Evolutionary conservation across 176 grass and related monocot species (phyloP).

Genomic region (Rhipidocladum racemiflorum): DNA sequence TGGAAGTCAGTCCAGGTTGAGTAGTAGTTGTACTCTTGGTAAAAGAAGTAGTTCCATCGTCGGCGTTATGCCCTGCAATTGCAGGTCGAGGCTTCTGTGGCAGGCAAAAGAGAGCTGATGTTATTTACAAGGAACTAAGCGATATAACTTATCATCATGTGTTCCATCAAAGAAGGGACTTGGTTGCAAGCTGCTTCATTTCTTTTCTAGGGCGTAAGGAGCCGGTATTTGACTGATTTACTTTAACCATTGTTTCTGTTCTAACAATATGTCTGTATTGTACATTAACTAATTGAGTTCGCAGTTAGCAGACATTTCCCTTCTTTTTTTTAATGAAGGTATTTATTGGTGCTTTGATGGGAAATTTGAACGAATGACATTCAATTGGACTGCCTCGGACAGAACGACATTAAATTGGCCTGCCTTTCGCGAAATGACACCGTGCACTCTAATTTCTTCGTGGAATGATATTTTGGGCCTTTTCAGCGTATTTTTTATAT

Average conservation of each 20-base stretch:
- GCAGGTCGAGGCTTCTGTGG: conserved; percentile 25
- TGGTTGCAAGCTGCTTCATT: conserved; percentile 8
- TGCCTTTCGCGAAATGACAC: too few relatives aligned
- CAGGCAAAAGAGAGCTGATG: background rate
- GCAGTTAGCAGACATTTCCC: background rate
- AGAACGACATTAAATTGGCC: too few relatives aligned
- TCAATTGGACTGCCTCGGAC: too few relatives aligned
- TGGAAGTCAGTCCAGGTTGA: conserved; percentile 16
- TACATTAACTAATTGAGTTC: conserved; percentile 23
- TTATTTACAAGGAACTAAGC: background rate
- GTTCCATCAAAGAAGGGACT: background rate
- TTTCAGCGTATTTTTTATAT: too few relatives aligned
- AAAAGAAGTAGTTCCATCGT: background rate
- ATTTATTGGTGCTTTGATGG: background rate
- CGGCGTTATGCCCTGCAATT: background rate
- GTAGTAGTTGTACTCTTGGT: conserved; percentile 24
- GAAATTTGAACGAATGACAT: too few relatives aligned
- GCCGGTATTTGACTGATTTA: conserved; percentile 23
- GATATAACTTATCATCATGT: background rate
- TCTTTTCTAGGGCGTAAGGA: background rate
- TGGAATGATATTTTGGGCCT: too few relatives aligned
- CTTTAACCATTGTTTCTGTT: conserved; percentile 29
- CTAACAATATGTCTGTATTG: conserved; percentile 19
- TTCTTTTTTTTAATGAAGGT: background rate
- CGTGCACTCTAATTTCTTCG: too few relatives aligned